Base-by-base conservation (phyloP, 306 rosid genomes). In the Chamaecrista fasciculata region DNA sequence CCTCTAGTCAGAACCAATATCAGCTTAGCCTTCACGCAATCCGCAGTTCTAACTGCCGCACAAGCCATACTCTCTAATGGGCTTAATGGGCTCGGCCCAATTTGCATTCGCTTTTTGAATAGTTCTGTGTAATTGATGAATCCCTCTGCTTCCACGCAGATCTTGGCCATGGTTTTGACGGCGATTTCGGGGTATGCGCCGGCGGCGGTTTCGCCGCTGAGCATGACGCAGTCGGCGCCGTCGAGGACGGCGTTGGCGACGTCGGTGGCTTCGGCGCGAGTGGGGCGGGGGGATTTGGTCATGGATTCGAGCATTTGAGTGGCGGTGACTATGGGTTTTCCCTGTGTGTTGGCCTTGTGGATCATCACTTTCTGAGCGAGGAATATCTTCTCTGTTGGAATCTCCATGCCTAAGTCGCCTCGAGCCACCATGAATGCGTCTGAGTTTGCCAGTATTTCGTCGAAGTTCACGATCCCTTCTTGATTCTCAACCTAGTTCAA, bases 231-330 rank as follows among this genome's bases (percentile, higher is more conserved):
- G 36, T 82, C 83, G 3, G 81, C 56, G 4, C 84, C 87, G 15
- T 80, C 87, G 18, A 83, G 84, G 29, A 83, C 87, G 23, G 87
- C 84, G 69, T 83, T 79, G 40, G 87, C 87, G 25, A 79, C 87
- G 52, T 83, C 87, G 14, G 87, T 83, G 51, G 82, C 84, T 73
- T 83, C 84, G 14, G 87, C 87, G 5, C 87, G 75, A 0, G 84
- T 83, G 14, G 87, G 87, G 34, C 84, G 69, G 6, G 83, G 77
- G 63, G 75, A 67, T 6, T 50, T 78, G 11, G 67, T 70, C 87
- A 83, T 83, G 43, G 84, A 79, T 47, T 83, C 87, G 4, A 83
- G 60, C 73, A 83, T 68, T 60, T 80, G 80, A 29, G 87, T 83
- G 47, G 80, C 77, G 6, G 80, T 79, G 48, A 79, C 80, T 15